Evolutionary conservation across 331 rosid species (phyloP).

Genomic region (Prunus yedoensis): DNA sequence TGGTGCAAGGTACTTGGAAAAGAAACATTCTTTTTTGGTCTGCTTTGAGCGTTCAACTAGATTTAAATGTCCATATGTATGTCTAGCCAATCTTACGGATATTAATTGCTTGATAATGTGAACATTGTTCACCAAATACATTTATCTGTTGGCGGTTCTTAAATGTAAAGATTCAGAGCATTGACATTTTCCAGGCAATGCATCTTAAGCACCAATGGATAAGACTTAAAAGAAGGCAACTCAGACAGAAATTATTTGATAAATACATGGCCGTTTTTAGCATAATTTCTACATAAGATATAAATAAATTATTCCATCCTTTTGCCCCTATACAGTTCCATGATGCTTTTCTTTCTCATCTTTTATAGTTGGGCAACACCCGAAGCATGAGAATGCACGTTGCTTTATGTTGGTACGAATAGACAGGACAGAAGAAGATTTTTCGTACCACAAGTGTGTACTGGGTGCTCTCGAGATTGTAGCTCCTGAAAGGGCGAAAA

Average conservation of each 20-base stretch:
- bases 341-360: constrained; percentile 16
- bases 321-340: not conserved
- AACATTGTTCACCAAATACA: not conserved
- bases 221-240: not conserved
- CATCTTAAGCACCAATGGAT: not conserved
- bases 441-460: constrained; percentile 83
- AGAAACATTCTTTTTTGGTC: not conserved
- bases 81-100: not conserved
- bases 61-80: not conserved
- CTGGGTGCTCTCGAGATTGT: constrained; percentile 62
- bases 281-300: no score
- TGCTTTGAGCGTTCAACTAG: not conserved
- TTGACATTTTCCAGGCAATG: not conserved
- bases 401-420: constrained; percentile 63
- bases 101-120: not conserved
- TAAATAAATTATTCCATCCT: not conserved
- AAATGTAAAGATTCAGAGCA: not conserved
- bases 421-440: constrained; percentile 78
- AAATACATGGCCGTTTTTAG: no score
- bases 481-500: constrained; percentile 55
- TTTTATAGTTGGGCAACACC: constrained; percentile 63
- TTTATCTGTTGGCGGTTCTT: not conserved
- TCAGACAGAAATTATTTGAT: not conserved
- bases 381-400: constrained; percentile 42
- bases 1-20: not conserved